Base-by-base conservation (phyloP, 1,284 basidiomycete genomes). In the Amylostereum areolatum region DNA sequence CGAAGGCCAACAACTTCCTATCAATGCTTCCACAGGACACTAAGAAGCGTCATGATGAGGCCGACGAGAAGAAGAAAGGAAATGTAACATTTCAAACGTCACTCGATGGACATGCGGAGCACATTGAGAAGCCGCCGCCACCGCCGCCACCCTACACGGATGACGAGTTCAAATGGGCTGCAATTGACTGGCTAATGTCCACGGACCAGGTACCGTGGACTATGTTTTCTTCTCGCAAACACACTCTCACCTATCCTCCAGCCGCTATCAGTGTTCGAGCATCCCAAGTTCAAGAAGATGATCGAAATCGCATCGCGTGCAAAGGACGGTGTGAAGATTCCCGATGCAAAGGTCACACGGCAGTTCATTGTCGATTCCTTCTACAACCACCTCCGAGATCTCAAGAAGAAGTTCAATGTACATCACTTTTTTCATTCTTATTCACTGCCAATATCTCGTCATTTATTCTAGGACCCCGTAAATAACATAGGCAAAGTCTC, bases 121-220 rank as follows among this genome's bases (percentile, higher is more conserved):
- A 45, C 30, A 32, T n/a, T n/a, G n/a, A 11, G 29, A 18, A 10
- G 8, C 24, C 29, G 3, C 31, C 30, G 25, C 46, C 53, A 28
- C 35, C 11, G 2, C 28, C 56, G 5, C 36, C 64, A 12, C 57
- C 56, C 1, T 71, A 72, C 50, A 55, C 61, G 0, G 54, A 70
- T 46, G 45, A 55, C 2, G 18, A 56, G 2, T 70, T 71, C 46
- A 44, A 44, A 3, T 45, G 53, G 9, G 62, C 61, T 5, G 65
- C 63, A 0, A 52, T 68, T 47, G 58, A 69, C 39, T 73, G 71
- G 71, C 55, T 73, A 3, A 55, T 70, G 39, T 57, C 53, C 5
- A 70, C 62, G 1, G 60, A 69, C 51, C 66, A 73, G 64, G 69
- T 71, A 55, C 34, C 57, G 8, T 31, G 1, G n/a, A n/a, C n/a